phyloP scores from a whole-genome alignment of 176 grass and related monocot genomes.

The Dactylis glomerata region DNA sequence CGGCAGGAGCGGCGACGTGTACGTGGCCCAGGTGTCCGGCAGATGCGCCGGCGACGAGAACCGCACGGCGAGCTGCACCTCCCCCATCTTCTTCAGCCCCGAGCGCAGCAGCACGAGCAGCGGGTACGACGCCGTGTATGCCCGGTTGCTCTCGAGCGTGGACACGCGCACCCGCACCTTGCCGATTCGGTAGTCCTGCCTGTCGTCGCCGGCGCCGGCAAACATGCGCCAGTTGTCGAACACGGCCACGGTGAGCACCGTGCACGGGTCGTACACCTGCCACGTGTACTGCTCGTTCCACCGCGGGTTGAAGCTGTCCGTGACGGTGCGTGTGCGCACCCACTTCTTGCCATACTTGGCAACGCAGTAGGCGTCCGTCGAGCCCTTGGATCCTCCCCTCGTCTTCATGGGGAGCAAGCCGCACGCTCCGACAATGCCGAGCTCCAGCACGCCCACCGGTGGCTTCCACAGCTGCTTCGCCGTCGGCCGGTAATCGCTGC shows the following conservation, averaged over 20 bases:
- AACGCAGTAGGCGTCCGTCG: slow-evolving; percentile 92
- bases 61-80: slow-evolving; percentile 91
- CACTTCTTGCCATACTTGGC: slow-evolving; percentile 99
- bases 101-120: slow-evolving; percentile 77
- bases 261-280: slow-evolving; percentile 99
- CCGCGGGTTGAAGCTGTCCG: slow-evolving; percentile 76
- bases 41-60: slow-evolving; percentile 58
- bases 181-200: slow-evolving; percentile 82
- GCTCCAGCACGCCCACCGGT: slow-evolving; percentile 79
- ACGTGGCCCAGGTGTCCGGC: slow-evolving; percentile 82
- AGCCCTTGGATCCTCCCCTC: slow-evolving; percentile 66
- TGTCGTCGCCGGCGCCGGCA: slow-evolving; percentile 47
- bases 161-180: slow-evolving; percentile 91
- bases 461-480: slow-evolving; percentile 96
- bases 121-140: slow-evolving; percentile 75
- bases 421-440: slow-evolving; percentile 76
- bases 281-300: slow-evolving; percentile 99
- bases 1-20: slow-evolving; percentile 77
- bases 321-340: slow-evolving; percentile 84
- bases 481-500: slow-evolving; percentile 95
- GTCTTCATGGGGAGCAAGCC: slow-evolving; percentile 94
- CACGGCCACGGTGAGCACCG: slow-evolving; percentile 76
- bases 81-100: slow-evolving; percentile 96
- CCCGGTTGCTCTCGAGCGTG: slow-evolving; percentile 83
- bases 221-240: slow-evolving; percentile 99